phyloP scores from a whole-genome alignment of 73 alveolate species.

The Tetrahymena malaccensis region DNA sequence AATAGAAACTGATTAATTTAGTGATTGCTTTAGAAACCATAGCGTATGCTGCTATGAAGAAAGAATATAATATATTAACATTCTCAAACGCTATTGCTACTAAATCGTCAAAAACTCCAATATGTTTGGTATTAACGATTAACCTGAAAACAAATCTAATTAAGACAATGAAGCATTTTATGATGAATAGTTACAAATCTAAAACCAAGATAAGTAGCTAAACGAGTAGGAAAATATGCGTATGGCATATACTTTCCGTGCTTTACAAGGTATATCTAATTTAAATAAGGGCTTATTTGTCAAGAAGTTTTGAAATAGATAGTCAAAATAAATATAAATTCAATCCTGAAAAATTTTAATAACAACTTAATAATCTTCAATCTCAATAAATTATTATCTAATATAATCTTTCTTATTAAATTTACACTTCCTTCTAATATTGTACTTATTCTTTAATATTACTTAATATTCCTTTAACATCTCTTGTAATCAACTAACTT shows the following conservation, averaged over 20 bases:
- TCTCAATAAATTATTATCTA: too few species aligned
- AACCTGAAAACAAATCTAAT: not conserved
- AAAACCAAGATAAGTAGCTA: not conserved
- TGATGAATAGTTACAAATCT: not conserved
- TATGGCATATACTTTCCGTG: not conserved
- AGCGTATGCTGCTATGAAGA: not conserved
- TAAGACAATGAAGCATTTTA: not conserved
- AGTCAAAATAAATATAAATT: not conserved
- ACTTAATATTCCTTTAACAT: too few species aligned
- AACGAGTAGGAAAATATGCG: not conserved
- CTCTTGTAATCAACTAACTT: too few species aligned
- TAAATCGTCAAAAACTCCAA: not conserved
- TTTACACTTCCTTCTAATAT: too few species aligned
- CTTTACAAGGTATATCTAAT: not conserved
- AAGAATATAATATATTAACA: not conserved
- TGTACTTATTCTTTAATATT: too few species aligned
- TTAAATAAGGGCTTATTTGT: not conserved
- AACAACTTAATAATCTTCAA: too few species aligned
- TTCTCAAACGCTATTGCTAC: not conserved
- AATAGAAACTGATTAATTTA: not conserved
- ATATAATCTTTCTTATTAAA: too few species aligned
- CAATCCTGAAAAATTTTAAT: too few species aligned
- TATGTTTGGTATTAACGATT: not conserved
- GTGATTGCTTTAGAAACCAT: not conserved
- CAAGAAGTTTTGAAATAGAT: not conserved